These are phyloP conservation scores for Apiospora phragmitis DNA, from an alignment of 2,329 filamentous ascomycete genomes.

Conservation along the genomic window DNA sequence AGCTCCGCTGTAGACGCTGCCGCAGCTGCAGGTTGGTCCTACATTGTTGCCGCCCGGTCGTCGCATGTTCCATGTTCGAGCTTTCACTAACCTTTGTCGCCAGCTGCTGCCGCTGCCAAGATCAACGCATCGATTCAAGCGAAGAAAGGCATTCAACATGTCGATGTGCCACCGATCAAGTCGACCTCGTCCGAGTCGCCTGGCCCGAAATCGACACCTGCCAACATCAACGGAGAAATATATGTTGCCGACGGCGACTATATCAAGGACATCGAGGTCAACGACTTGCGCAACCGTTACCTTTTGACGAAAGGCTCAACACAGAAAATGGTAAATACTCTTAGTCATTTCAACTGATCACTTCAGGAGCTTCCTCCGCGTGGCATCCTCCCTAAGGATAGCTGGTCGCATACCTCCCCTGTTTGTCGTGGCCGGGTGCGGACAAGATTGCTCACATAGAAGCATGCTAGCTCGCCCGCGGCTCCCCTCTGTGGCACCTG, in stretches of 20 bases:
- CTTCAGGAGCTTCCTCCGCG: constrained; percentile 39
- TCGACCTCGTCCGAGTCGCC: constrained; percentile 49
- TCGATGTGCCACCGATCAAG: constrained; percentile 82
- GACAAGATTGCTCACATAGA: constrained; percentile 69
- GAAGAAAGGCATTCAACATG: constrained; percentile 87
- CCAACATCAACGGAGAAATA: constrained; percentile 78
- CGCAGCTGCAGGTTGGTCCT: constrained; percentile 70
- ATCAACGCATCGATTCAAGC: constrained; percentile 84
- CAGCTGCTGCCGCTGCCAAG: constrained; percentile 83
- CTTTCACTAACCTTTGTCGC: constrained; percentile 16
- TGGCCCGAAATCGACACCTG: constrained; percentile 38
- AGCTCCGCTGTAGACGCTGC: constrained; percentile 66
- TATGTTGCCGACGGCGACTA: constrained; percentile 97
- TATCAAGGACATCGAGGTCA: constrained; percentile 99
- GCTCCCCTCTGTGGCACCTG: constrained; percentile 79
- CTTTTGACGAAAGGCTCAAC: constrained; percentile 95
- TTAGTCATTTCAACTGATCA: constrained; percentile 67
- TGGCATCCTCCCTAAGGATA: constrained; percentile 26
- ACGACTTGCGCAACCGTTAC: constrained; percentile 95
- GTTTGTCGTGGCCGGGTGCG: constrained; percentile 49
- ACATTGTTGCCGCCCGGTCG: not conserved
- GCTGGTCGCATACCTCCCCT: constrained; percentile 32
- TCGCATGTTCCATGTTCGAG: constrained; percentile 11
- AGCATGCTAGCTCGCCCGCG: constrained; percentile 64
- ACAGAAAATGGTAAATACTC: constrained; percentile 98